Evolutionary conservation across 1,139 yeast genomes (phyloP).

Genomic region (Taphrina confusa): DNA sequence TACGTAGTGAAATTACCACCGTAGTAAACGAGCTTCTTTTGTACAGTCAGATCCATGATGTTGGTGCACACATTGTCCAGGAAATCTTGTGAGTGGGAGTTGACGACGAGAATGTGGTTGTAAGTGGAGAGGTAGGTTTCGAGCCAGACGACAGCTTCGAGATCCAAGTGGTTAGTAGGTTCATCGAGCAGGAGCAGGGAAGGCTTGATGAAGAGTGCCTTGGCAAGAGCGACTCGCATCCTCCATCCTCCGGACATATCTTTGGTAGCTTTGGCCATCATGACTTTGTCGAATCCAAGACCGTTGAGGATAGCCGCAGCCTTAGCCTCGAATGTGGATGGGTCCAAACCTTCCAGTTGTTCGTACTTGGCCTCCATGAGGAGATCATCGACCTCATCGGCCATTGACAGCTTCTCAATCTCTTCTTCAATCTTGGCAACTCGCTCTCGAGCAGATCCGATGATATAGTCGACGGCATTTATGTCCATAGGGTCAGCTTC

Average conservation of each 20-base stretch:
- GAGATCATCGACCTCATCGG: slow-evolving; percentile 92
- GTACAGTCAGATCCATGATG: slow-evolving; percentile 94
- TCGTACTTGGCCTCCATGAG: slow-evolving; percentile 86
- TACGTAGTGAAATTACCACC: slow-evolving; percentile 99
- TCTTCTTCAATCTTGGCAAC: slow-evolving; percentile 86
- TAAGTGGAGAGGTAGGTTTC: slow-evolving; percentile 95
- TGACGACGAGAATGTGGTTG: slow-evolving; percentile 89
- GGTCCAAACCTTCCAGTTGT: slow-evolving; percentile 94
- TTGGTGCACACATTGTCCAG: slow-evolving; percentile 96
- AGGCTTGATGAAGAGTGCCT: slow-evolving; percentile 83
- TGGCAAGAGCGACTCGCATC: slow-evolving; percentile 87
- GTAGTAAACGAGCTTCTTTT: slow-evolving; percentile 64
- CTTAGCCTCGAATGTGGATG: slow-evolving; percentile 90
- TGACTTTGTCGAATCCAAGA: slow-evolving; percentile 87
- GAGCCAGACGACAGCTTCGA: slow-evolving; percentile 96
- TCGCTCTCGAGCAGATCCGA: slow-evolving; percentile 91
- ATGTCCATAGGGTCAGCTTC: slow-evolving; percentile 93
- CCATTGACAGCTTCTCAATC: slow-evolving; percentile 85
- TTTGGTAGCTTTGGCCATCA: slow-evolving; percentile 87
- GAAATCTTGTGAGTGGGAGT: slow-evolving; percentile 99
- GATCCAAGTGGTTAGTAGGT: slow-evolving; percentile 99
- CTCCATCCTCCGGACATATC: slow-evolving; percentile 99
- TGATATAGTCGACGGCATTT: slow-evolving; percentile 94
- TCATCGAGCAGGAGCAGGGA: slow-evolving; percentile 85
- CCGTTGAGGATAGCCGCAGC: slow-evolving; percentile 95